Evolutionary conservation across 2,329 filamentous ascomycete species (phyloP).

Genomic region (Oidium heveae): DNA sequence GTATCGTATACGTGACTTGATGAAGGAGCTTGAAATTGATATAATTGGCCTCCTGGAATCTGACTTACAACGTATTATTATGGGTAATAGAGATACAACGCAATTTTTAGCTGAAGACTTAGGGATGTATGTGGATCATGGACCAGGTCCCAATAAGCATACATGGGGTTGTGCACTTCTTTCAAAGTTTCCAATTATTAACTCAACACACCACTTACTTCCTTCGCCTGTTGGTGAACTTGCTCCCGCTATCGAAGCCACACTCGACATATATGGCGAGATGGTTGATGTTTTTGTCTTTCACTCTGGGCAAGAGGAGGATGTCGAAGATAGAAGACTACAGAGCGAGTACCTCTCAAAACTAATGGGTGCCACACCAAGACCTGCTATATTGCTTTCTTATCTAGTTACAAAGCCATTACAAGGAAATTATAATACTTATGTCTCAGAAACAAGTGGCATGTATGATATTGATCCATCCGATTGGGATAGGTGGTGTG

Average conservation of each 20-base stretch:
- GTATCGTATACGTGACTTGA: slow-evolving; percentile 70
- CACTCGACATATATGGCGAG: slow-evolving; percentile 74
- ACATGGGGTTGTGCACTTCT: slow-evolving; percentile 87
- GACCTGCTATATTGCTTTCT: slow-evolving; percentile 64
- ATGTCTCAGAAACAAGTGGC: slow-evolving; percentile 60
- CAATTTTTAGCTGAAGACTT: slow-evolving; percentile 89
- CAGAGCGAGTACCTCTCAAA: slow-evolving; percentile 69
- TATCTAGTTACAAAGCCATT: slow-evolving; percentile 82
- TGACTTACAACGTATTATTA: slow-evolving; percentile 91
- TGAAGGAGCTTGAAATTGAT: slow-evolving; percentile 89
- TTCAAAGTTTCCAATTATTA: slow-evolving; percentile 92
- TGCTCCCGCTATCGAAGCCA: slow-evolving; percentile 90
- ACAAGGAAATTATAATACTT: slow-evolving; percentile 90
- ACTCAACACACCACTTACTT: slow-evolving; percentile 85
- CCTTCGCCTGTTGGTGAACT: slow-evolving; percentile 86
- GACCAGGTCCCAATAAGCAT: slow-evolving; percentile 94
- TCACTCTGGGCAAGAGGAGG: slow-evolving; percentile 95
- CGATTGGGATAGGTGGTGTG: slow-evolving; percentile 97
- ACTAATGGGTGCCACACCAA: slow-evolving; percentile 59
- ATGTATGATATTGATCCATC: slow-evolving; percentile 87
- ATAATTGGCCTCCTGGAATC: slow-evolving; percentile 86
- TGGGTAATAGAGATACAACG: slow-evolving; percentile 93
- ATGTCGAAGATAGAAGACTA: slow-evolving; percentile 67
- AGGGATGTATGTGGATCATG: slow-evolving; percentile 96
- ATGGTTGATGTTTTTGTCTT: slow-evolving; percentile 89